phyloP scores from a whole-genome alignment of 2,329 filamentous ascomycete genomes.

The Huntiella savannae region DNA sequence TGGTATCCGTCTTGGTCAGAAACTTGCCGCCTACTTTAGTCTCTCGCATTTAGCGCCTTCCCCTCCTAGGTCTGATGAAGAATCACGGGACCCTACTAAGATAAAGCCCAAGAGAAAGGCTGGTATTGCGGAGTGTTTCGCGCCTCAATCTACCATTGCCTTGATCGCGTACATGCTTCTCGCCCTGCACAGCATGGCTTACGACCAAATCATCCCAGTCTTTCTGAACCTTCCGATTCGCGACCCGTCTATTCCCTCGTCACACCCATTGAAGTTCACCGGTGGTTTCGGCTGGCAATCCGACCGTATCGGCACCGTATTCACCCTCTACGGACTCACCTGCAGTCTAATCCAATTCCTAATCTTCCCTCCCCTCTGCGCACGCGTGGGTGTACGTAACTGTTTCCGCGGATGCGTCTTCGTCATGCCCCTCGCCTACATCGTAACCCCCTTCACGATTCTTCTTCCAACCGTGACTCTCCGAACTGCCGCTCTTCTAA shows the following conservation, averaged over 20 bases:
- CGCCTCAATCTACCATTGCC: constrained; percentile 53
- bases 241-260: constrained; percentile 33
- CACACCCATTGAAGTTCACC: constrained; percentile 59
- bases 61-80: constrained; percentile 22
- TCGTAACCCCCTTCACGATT: constrained; percentile 64
- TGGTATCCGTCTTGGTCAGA: constrained; percentile 54
- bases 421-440: constrained; percentile 55
- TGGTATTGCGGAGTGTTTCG: constrained; percentile 47
- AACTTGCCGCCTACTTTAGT: constrained; percentile 35
- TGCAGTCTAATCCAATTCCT: constrained; percentile 75
- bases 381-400: constrained; percentile 50
- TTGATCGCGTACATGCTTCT: constrained; percentile 63
- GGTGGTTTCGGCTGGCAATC: constrained; percentile 62
- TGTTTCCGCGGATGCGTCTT: constrained; percentile 52
- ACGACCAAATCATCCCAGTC: constrained; percentile 73
- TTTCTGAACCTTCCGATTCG: constrained; percentile 58
- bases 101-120: constrained; percentile 13
- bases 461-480: constrained; percentile 29
- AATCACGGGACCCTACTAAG: constrained; percentile 29
- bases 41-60: too few species aligned
- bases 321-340: constrained; percentile 61
- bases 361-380: constrained; percentile 59
- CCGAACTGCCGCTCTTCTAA: constrained; percentile 44
- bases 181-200: constrained; percentile 65
- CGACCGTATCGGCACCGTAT: constrained; percentile 63